A percentile compares a stretch with the other conserved stretches of the same genome.
These are phyloP conservation scores for Collariella sp. DNA, from an alignment of 495 filamentous ascomycete genomes.

Conservation along the genomic window DNA sequence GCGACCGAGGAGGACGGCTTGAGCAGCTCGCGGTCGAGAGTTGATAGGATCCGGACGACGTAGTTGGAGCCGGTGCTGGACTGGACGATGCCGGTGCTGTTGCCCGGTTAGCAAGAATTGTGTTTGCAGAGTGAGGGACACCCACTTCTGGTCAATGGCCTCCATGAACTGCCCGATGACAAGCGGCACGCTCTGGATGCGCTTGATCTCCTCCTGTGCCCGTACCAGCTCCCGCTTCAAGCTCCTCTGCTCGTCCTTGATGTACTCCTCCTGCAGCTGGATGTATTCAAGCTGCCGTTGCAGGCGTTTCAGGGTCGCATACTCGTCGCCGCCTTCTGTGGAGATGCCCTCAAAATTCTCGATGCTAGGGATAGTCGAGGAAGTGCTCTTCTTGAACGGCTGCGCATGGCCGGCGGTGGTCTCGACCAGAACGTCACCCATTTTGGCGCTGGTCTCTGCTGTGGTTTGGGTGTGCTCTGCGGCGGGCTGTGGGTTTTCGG, in stretches of 20 bases:
- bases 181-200: constrained; percentile 94
- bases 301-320: constrained; percentile 87
- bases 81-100: constrained; percentile 93
- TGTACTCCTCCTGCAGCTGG: constrained; percentile 97
- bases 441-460: constrained; percentile 30
- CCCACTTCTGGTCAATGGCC: constrained; percentile 97
- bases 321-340: constrained; percentile 82
- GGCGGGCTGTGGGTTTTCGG: background rate
- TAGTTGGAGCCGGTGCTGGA: constrained; percentile 98
- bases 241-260: constrained; percentile 99
- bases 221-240: constrained; percentile 94
- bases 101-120: background rate
- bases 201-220: constrained; percentile 98
- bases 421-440: constrained; percentile 81
- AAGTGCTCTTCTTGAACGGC: constrained; percentile 67
- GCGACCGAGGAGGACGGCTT: constrained; percentile 97
- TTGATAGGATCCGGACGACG: constrained; percentile 96
- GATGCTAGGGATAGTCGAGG: constrained; percentile 82
- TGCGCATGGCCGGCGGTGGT: constrained; percentile 62
- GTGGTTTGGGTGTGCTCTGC: background rate
- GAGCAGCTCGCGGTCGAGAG: constrained; percentile 92
- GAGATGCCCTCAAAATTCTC: constrained; percentile 76
- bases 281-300: constrained; percentile 98
- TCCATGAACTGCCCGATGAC: constrained; percentile 99
- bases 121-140: background rate